These are phyloP conservation scores for Citrullus mucosospermus DNA, from an alignment of 306 rosid species.

Conservation along the genomic window DNA sequence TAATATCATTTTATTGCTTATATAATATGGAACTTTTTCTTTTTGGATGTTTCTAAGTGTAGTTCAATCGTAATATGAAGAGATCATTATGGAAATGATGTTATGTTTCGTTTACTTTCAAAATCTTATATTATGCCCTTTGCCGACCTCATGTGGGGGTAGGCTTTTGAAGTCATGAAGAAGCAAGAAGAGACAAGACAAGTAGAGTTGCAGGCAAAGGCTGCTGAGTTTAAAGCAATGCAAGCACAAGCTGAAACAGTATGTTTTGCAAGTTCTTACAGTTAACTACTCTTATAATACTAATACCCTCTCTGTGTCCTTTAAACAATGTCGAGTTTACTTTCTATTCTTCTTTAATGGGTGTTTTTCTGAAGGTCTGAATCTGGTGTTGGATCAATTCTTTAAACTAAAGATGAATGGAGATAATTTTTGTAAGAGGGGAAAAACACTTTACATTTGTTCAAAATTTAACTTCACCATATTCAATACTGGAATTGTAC, in stretches of 20 bases:
- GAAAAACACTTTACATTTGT: neutral
- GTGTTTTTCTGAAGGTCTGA: neutral
- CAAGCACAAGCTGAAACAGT: constrained; percentile 79
- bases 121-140: neutral
- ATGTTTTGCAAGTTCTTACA: neutral
- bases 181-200: constrained; percentile 78
- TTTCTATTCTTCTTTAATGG: neutral
- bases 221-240: constrained; percentile 55
- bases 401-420: neutral
- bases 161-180: constrained; percentile 56
- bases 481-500: neutral
- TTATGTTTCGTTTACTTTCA: neutral
- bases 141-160: neutral
- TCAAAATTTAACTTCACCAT: neutral
- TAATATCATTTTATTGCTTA: neutral
- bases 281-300: neutral
- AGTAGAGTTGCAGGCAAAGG: constrained; percentile 51
- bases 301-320: neutral
- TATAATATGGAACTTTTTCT: neutral
- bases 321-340: neutral
- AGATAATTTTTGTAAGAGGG: neutral
- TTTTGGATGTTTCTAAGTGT: neutral
- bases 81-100: neutral
- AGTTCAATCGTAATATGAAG: neutral
- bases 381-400: neutral